Percentiles rank a stretch among this genome's conserved stretches.
phyloP scores from a whole-genome alignment of 2,329 filamentous ascomycete genomes.

The Mycosphaerella arachidis region DNA sequence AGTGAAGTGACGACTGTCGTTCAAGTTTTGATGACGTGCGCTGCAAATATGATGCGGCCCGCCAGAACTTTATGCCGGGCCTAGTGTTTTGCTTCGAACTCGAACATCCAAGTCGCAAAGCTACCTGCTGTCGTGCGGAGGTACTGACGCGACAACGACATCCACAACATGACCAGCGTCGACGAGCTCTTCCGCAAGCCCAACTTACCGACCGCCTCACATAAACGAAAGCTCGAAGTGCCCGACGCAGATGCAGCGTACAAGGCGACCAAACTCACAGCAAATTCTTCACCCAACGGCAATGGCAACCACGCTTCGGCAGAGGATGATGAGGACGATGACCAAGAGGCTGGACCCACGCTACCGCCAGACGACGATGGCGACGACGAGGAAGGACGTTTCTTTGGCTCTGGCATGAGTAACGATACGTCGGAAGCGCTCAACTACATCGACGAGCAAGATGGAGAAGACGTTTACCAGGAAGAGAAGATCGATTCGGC shows the following conservation, averaged over 20 bases:
- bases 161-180: slow-evolving; percentile 51
- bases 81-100: neutral
- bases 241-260: slow-evolving; percentile 54
- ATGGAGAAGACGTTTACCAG: slow-evolving; percentile 45
- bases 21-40: neutral
- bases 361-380: slow-evolving; percentile 44
- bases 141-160: neutral
- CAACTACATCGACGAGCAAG: slow-evolving; percentile 75
- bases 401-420: slow-evolving; percentile 89
- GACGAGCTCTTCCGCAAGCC: slow-evolving; percentile 61
- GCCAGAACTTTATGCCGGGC: neutral
- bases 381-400: slow-evolving; percentile 88
- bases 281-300: slow-evolving; percentile 45
- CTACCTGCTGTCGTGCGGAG: neutral
- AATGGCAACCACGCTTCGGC: slow-evolving; percentile 43
- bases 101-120: neutral
- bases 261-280: slow-evolving; percentile 54
- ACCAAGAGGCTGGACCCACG: slow-evolving; percentile 35
- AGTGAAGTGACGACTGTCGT: neutral
- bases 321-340: slow-evolving; percentile 52
- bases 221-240: slow-evolving; percentile 58
- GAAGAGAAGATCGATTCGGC: slow-evolving; percentile 74
- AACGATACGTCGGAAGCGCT: slow-evolving; percentile 75
- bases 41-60: neutral
- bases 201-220: slow-evolving; percentile 35